phyloP scores from a whole-genome alignment of 139 green algal genomes.

The Micromonas commoda region DNA sequence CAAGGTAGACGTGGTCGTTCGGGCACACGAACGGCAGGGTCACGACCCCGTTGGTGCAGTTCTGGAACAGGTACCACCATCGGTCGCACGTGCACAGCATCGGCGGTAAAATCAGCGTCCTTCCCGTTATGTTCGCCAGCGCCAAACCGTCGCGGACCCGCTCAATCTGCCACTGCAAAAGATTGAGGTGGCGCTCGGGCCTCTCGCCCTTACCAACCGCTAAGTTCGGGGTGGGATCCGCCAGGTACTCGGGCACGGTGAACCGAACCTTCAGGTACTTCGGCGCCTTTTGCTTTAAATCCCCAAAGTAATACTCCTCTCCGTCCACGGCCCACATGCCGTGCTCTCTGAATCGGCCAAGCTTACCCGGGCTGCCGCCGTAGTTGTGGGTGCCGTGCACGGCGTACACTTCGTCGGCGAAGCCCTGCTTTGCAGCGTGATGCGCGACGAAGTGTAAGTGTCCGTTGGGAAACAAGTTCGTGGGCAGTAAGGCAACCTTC shows the following conservation, averaged over 20 bases:
- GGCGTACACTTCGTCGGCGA: neutral
- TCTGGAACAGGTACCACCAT: neutral
- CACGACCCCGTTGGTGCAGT: constrained; percentile 2
- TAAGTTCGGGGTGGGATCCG: no score
- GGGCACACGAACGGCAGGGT: constrained; percentile 5
- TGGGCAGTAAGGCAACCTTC: neutral
- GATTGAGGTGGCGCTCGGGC: neutral
- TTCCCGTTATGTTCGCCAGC: neutral
- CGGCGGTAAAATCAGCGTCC: constrained; percentile 5
- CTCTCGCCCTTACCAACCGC: neutral
- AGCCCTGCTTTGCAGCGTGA: neutral
- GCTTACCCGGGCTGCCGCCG: neutral
- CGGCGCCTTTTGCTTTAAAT: neutral
- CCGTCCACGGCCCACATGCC: neutral
- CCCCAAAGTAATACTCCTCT: neutral
- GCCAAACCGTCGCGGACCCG: constrained; percentile 4
- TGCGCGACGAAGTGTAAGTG: neutral
- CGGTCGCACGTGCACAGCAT: constrained; percentile 1
- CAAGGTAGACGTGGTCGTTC: constrained; percentile 8
- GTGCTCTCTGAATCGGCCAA: constrained; percentile 1
- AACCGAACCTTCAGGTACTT: constrained; percentile 4
- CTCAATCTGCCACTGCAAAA: neutral
- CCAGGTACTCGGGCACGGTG: neutral
- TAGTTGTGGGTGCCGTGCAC: constrained; percentile 17
- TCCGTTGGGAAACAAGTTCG: constrained; percentile 5